phyloP scores from a whole-genome alignment of 225 moss, liverwort and hornwort species.

The Polytrichum commune region DNA sequence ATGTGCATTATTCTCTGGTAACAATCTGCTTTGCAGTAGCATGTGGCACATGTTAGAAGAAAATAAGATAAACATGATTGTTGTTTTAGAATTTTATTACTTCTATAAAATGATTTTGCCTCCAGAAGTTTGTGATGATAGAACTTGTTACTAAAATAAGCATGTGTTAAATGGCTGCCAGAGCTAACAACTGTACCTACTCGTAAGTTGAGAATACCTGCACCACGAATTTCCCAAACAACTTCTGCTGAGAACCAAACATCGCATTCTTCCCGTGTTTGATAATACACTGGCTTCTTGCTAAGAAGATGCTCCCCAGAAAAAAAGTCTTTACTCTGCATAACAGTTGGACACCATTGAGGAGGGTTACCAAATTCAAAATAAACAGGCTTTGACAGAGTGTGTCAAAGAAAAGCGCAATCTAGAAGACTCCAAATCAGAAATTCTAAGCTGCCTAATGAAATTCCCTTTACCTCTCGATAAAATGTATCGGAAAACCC shows the following conservation, averaged over 20 bases:
- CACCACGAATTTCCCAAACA: slow-evolving; percentile 93
- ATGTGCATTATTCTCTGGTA: no score
- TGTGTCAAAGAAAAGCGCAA: no score
- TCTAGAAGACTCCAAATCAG: no score
- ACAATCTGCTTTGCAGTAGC: no score
- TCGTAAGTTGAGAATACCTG: slow-evolving; percentile 38
- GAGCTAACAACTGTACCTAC: no score
- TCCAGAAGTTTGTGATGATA: no score
- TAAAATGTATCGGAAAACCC: slow-evolving; percentile 88
- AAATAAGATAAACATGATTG: no score
- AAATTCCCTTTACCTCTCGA: slow-evolving; percentile 52
- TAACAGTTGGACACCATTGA: not conserved
- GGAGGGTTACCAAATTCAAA: slow-evolving; percentile 1
- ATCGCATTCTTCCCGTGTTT: slow-evolving; percentile 76
- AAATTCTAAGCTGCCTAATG: not conserved
- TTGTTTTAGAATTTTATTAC: no score
- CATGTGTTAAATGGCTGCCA: no score
- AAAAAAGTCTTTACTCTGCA: slow-evolving; percentile 80
- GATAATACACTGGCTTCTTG: slow-evolving; percentile 77
- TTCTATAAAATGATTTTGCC: no score
- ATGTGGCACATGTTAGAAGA: no score
- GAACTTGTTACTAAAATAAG: no score
- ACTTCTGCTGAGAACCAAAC: slow-evolving; percentile 84
- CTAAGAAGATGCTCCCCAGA: slow-evolving; percentile 60
- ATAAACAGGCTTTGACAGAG: not conserved